These are phyloP conservation scores for Starmerella kuoi DNA, from an alignment of 805 yeast species.

Conservation along the genomic window DNA sequence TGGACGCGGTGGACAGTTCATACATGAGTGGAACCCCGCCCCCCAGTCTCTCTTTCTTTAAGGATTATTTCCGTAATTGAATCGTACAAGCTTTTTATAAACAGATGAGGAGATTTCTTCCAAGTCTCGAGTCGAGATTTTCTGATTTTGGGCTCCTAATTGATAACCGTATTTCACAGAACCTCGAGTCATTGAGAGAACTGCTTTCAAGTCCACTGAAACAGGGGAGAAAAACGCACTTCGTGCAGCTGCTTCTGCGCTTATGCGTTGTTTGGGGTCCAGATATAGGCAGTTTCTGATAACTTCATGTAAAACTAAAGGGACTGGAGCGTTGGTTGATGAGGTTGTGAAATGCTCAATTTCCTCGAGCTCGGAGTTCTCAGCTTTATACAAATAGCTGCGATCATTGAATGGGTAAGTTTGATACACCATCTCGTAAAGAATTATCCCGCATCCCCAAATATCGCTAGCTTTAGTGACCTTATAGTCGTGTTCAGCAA, in stretches of 20 bases:
- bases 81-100: not conserved
- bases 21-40: too few species aligned
- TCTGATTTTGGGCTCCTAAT: not conserved
- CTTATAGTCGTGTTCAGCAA: conserved; percentile 38
- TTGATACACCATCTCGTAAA: conserved; percentile 92
- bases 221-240: conserved; percentile 66
- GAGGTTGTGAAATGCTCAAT: conserved; percentile 55
- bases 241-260: conserved; percentile 48
- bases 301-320: conserved; percentile 53
- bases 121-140: not conserved
- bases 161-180: conserved; percentile 52
- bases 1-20: too few species aligned
- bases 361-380: conserved; percentile 49
- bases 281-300: conserved; percentile 61
- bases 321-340: conserved; percentile 49
- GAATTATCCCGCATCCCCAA: conserved; percentile 96
- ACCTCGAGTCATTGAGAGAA: conserved; percentile 44
- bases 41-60: too few species aligned
- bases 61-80: conserved; percentile 5
- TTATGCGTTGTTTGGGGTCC: conserved; percentile 56
- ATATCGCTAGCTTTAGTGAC: conserved; percentile 93
- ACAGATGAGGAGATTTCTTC: not conserved
- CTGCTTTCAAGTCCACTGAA: conserved; percentile 42
- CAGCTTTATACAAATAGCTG: conserved; percentile 43
- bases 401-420: conserved; percentile 57